Percentiles rank a stretch among this genome's conserved stretches.
These are phyloP conservation scores for Isatis tinctoria DNA, from an alignment of 345 rosid species.

Conservation along the genomic window DNA sequence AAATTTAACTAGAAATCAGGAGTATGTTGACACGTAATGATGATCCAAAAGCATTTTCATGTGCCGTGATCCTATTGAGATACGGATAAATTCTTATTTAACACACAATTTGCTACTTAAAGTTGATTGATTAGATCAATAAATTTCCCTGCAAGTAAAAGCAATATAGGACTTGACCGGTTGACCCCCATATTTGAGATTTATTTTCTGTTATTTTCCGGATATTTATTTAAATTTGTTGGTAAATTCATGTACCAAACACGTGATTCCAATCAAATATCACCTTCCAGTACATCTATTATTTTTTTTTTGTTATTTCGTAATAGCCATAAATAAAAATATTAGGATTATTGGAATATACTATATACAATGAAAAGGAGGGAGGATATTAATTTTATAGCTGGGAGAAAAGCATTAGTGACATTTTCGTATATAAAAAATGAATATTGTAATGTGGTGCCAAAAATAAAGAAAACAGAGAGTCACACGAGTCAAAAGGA, in stretches of 20 bases:
- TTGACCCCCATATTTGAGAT: background rate
- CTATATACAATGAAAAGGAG: background rate
- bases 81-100: slow-evolving; percentile 11
- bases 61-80: slow-evolving; percentile 33
- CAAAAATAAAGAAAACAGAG: background rate
- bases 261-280: slow-evolving; percentile 11
- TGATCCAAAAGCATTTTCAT: slow-evolving; percentile 18
- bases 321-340: background rate
- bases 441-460: background rate
- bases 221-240: background rate
- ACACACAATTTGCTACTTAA: slow-evolving; percentile 1
- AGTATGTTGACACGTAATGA: slow-evolving; percentile 29
- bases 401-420: background rate
- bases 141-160: slow-evolving; percentile 12
- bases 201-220: background rate
- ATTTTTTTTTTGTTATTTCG: background rate
- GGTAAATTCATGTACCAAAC: background rate
- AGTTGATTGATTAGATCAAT: background rate
- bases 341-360: background rate
- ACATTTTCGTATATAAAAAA: background rate
- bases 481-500: slow-evolving; percentile 15
- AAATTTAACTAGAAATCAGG: slow-evolving; percentile 1
- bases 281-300: background rate
- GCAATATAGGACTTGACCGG: slow-evolving; percentile 4
- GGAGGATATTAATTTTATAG: background rate